phyloP scores from a whole-genome alignment of 73 alveolate genomes.

The Paramecium octaurelia region DNA sequence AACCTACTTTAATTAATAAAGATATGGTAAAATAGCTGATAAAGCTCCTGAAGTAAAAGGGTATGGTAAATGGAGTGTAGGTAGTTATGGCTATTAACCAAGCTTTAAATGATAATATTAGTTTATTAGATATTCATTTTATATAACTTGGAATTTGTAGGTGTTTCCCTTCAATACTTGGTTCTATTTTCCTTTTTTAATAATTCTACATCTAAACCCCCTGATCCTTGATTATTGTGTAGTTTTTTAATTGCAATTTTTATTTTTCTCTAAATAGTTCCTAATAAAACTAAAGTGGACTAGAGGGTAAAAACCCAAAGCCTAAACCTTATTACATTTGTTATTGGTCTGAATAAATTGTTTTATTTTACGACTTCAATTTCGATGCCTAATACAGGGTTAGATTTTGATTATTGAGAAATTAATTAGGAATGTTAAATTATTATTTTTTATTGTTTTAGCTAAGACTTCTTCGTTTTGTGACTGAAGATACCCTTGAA shows the following conservation, averaged over 20 bases:
- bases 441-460: neutral
- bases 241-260: neutral
- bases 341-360: neutral
- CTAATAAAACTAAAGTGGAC: slow-evolving; percentile 17
- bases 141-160: neutral
- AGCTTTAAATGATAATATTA: neutral
- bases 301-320: neutral
- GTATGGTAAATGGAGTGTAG: neutral
- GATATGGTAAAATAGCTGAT: neutral
- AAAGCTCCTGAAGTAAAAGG: slow-evolving; percentile 24
- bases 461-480: neutral
- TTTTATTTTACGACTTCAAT: neutral
- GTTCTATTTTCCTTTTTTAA: neutral
- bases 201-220: neutral
- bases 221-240: neutral
- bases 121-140: neutral
- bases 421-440: neutral
- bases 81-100: slow-evolving; percentile 37
- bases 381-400: neutral
- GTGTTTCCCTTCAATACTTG: neutral
- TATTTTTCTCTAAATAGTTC: neutral
- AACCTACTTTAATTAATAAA: slow-evolving; percentile 4
- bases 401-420: neutral
- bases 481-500: neutral
- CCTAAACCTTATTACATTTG: neutral